Percentiles rank a stretch among this genome's conserved stretches.
These are phyloP conservation scores for Penstemon davidsonii DNA, from an alignment of 257 asterid genomes.

Conservation along the genomic window DNA sequence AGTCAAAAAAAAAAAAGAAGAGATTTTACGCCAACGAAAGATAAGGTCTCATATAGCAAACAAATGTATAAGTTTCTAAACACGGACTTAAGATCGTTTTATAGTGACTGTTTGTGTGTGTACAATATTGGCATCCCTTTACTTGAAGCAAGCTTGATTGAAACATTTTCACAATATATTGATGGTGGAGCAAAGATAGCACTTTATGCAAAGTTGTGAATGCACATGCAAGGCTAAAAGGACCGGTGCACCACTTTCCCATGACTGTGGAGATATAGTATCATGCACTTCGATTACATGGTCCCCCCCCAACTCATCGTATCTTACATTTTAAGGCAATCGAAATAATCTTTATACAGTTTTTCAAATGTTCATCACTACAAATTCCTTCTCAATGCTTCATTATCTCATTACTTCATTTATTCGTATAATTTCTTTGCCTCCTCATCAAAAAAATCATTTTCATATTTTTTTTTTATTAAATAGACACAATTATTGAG, in stretches of 20 bases:
- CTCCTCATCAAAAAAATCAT: not conserved
- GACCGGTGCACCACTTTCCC: constrained; percentile 24
- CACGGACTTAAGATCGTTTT: too few relatives aligned
- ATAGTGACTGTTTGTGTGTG: too few relatives aligned
- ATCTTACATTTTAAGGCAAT: not conserved
- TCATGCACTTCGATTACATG: constrained; percentile 3
- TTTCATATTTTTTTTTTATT: not conserved
- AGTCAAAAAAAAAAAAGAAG: too few relatives aligned
- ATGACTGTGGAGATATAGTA: constrained; percentile 24
- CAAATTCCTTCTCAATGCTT: constrained; percentile 5
- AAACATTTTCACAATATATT: not conserved
- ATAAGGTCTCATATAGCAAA: too few relatives aligned
- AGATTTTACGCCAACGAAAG: too few relatives aligned
- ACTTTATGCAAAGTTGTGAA: constrained; percentile 14
- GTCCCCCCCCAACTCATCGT: not conserved
- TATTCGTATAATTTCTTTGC: not conserved
- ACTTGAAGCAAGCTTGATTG: constrained; percentile 14
- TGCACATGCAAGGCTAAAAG: constrained; percentile 23
- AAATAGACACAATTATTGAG: not conserved
- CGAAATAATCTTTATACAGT: not conserved
- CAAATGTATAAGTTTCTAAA: too few relatives aligned
- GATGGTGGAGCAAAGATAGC: constrained; percentile 24
- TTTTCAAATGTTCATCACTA: not conserved
- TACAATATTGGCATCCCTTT: not conserved
- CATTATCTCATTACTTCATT: not conserved